A percentile compares a stretch with the other conserved stretches of the same genome.
These are phyloP conservation scores for Cubamyces sp. DNA, from an alignment of 768 basidiomycete genomes.

Conservation along the genomic window DNA sequence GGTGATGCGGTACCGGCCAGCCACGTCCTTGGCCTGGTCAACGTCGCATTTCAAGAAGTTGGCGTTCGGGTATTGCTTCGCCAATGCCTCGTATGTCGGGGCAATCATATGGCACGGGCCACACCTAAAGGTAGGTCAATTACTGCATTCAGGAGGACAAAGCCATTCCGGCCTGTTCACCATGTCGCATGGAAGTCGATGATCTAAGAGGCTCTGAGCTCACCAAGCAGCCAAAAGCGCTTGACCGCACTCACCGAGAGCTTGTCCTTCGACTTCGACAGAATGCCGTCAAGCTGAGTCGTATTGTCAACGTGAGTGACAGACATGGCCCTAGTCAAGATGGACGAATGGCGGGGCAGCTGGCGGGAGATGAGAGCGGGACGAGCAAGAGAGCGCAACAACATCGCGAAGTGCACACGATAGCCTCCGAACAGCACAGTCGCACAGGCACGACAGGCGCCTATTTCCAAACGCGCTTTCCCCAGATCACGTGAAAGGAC, in stretches of 20 bases:
- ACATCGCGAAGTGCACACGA: slow-evolving; percentile 17
- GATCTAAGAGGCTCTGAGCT: slow-evolving; percentile 48
- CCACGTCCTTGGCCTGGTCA: slow-evolving; percentile 71
- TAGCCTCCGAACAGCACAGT: not conserved
- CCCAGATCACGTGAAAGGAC: slow-evolving; percentile 19
- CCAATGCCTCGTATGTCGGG: slow-evolving; percentile 69
- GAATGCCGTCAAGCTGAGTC: slow-evolving; percentile 62
- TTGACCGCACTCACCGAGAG: slow-evolving; percentile 54
- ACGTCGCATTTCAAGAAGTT: slow-evolving; percentile 88
- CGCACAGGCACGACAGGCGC: slow-evolving; percentile 12
- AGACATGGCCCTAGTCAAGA: slow-evolving; percentile 45
- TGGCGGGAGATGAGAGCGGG: slow-evolving; percentile 20
- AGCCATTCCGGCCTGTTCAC: slow-evolving; percentile 41
- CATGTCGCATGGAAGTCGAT: slow-evolving; percentile 89
- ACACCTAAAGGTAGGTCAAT: slow-evolving; percentile 57
- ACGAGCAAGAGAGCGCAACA: slow-evolving; percentile 23
- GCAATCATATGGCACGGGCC: slow-evolving; percentile 86
- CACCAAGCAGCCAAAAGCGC: slow-evolving; percentile 3
- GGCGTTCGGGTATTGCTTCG: slow-evolving; percentile 67
- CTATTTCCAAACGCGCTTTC: slow-evolving; percentile 13
- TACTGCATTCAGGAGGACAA: not conserved
- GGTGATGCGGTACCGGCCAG: slow-evolving; percentile 59
- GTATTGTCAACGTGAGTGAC: slow-evolving; percentile 66
- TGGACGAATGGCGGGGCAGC: slow-evolving; percentile 11
- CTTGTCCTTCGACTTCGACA: slow-evolving; percentile 64